Evolutionary conservation across 2,329 filamentous ascomycete genomes (phyloP).

Genomic region (Nigrospora osmanthi): DNA sequence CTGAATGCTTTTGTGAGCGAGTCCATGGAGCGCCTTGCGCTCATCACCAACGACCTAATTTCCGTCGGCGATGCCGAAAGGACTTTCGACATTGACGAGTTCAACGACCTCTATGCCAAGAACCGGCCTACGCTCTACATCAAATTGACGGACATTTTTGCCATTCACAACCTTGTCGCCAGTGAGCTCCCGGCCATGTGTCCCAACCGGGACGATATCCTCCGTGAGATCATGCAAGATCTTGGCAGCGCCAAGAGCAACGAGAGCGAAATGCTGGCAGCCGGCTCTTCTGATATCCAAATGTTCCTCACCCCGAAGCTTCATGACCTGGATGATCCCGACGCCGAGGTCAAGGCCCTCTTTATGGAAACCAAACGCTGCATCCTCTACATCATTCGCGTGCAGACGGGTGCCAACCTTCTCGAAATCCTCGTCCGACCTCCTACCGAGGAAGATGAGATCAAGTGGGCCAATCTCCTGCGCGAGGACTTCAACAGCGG

Average conservation of each 20-base stretch:
- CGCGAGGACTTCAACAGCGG: constrained; percentile 70
- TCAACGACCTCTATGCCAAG: constrained; percentile 94
- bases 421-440: constrained; percentile 92
- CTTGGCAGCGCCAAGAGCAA: constrained; percentile 95
- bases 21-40: constrained; percentile 69
- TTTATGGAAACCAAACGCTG: constrained; percentile 99
- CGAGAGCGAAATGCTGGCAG: constrained; percentile 83
- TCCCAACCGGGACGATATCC: constrained; percentile 72
- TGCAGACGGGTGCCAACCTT: constrained; percentile 87
- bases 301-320: constrained; percentile 86
- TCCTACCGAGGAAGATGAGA: constrained; percentile 78
- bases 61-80: constrained; percentile 78
- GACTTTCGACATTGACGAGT: constrained; percentile 97
- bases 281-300: constrained; percentile 81
- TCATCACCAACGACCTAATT: constrained; percentile 72
- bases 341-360: constrained; percentile 82
- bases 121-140: constrained; percentile 98
- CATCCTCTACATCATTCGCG: constrained; percentile 93
- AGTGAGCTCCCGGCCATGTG: constrained; percentile 72
- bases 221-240: constrained; percentile 88
- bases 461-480: constrained; percentile 76
- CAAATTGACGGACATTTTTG: constrained; percentile 96
- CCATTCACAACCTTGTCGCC: constrained; percentile 83
- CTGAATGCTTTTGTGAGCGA: constrained; percentile 87
- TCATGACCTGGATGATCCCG: constrained; percentile 85